phyloP scores from a whole-genome alignment of 2,329 filamentous ascomycete genomes.

The Cryphonectria japonica region DNA sequence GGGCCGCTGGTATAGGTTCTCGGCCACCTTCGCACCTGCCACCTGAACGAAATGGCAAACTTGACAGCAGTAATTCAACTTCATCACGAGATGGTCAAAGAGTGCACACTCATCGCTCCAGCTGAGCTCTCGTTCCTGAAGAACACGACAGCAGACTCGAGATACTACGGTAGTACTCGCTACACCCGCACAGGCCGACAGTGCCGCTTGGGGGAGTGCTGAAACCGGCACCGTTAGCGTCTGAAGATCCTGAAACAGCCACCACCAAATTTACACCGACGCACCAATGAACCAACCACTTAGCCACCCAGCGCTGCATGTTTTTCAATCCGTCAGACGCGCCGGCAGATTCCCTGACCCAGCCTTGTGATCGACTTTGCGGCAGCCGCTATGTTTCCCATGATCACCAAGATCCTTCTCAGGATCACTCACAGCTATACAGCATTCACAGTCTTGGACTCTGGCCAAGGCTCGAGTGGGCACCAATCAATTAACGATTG shows the following conservation, averaged over 20 bases:
- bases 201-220: slow-evolving; percentile 12
- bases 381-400: neutral
- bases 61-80: neutral
- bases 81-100: neutral
- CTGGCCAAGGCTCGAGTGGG: neutral
- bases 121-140: neutral
- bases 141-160: neutral
- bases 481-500: neutral
- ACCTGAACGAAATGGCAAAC: neutral
- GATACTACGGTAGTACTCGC: neutral
- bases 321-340: neutral
- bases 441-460: neutral
- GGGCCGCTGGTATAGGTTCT: neutral
- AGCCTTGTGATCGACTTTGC: slow-evolving; percentile 14
- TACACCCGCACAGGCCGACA: neutral
- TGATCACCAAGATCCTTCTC: slow-evolving; percentile 11
- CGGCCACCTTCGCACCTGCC: neutral
- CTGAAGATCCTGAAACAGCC: slow-evolving; percentile 29
- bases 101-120: neutral
- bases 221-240: slow-evolving; percentile 23
- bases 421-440: no score
- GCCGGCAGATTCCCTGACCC: neutral
- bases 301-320: neutral
- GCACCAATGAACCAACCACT: neutral
- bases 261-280: slow-evolving; percentile 5